These are phyloP conservation scores for Boletus patriciae DNA, from an alignment of 768 basidiomycete genomes.

Conservation along the genomic window DNA sequence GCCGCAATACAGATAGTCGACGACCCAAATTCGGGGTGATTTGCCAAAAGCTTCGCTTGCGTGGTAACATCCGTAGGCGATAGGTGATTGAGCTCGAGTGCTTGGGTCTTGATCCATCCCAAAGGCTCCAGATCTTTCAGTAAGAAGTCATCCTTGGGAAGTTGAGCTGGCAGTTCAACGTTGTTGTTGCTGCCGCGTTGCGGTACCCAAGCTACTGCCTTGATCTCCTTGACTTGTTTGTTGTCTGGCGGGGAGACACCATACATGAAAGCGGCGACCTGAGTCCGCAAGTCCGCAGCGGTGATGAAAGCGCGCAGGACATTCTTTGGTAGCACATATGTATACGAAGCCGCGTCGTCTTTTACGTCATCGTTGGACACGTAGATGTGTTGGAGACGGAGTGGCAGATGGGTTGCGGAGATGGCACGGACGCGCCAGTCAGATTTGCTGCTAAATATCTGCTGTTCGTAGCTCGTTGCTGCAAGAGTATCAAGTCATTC, in stretches of 20 bases:
- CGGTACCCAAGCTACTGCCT: conserved; percentile 96
- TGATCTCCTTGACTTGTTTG: conserved; percentile 98
- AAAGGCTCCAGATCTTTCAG: conserved; percentile 93
- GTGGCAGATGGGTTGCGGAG: conserved; percentile 91
- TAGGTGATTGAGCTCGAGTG: conserved; percentile 86
- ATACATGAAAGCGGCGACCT: conserved; percentile 93
- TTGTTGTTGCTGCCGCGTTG: conserved; percentile 95
- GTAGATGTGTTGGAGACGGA: conserved; percentile 97
- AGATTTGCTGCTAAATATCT: conserved; percentile 98
- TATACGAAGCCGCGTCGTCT: conserved; percentile 92
- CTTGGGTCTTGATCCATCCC: conserved; percentile 97
- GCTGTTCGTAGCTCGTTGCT: conserved; percentile 97
- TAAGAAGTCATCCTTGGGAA: conserved; percentile 94
- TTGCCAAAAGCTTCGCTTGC: conserved; percentile 96
- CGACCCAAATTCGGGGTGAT: conserved; percentile 93
- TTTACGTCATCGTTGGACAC: conserved; percentile 99
- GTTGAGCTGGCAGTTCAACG: conserved; percentile 84
- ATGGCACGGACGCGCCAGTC: conserved; percentile 99
- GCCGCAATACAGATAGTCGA: conserved; percentile 91
- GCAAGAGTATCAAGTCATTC: conserved; percentile 6
- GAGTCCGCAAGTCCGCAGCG: conserved; percentile 91
- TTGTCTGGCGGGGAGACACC: conserved; percentile 93
- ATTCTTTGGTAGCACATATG: conserved; percentile 97
- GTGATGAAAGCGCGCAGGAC: conserved; percentile 91
- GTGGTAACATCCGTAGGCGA: conserved; percentile 92